Conservation (phyloP, 1,284 basidiomycete genomes). For the Cryptococcus maquisensis region DNA sequence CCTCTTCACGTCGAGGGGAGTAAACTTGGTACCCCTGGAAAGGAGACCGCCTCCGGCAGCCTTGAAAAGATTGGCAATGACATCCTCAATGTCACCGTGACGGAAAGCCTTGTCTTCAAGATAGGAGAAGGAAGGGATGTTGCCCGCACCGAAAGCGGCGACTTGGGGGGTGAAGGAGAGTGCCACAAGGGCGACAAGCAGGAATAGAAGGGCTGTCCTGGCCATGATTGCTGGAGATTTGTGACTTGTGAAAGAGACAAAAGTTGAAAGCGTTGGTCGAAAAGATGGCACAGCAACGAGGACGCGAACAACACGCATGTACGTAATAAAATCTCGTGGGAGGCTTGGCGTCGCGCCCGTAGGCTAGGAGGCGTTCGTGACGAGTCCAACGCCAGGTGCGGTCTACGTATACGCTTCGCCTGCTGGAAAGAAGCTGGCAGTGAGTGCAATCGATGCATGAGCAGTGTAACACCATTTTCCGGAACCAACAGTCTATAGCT, state of each 20-base stretch:
- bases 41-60: conserved; percentile 61
- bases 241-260: background rate
- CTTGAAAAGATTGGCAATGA: conserved; percentile 55
- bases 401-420: too few species aligned
- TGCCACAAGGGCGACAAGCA: conserved; percentile 36
- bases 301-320: background rate
- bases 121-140: conserved; percentile 48
- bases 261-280: background rate
- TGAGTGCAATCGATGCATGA: too few species aligned
- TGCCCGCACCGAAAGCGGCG: conserved; percentile 46
- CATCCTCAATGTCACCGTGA: conserved; percentile 73
- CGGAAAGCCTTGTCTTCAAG: conserved; percentile 65
- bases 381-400: too few species aligned
- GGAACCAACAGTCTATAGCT: too few species aligned
- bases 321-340: background rate
- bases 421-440: too few species aligned
- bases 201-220: conserved; percentile 28
- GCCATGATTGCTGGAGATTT: conserved; percentile 22
- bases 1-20: conserved; percentile 45
- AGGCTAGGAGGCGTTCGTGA: background rate
- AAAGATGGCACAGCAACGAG: background rate
- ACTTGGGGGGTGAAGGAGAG: conserved; percentile 42
- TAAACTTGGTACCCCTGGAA: conserved; percentile 66
- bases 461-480: too few species aligned
- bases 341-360: background rate